A percentile compares a stretch with the other conserved stretches of the same genome.
phyloP scores from a whole-genome alignment of 495 filamentous ascomycete genomes.

The Lepidopterella palustris region DNA sequence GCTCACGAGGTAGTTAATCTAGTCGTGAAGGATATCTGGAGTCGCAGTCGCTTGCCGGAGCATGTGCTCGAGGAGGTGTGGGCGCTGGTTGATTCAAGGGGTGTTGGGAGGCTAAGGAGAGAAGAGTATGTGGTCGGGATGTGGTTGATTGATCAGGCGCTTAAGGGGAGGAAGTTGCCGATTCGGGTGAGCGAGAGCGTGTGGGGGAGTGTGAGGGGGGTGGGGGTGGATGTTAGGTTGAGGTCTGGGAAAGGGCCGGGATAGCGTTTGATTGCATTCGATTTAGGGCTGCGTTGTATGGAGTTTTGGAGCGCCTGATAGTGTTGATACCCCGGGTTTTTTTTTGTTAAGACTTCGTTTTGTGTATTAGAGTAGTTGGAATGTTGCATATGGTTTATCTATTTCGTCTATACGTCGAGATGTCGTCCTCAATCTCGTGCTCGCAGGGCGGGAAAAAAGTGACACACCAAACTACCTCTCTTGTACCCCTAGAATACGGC shows the following conservation, averaged over 20 bases:
- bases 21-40: conserved; percentile 82
- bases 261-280: no score
- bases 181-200: conserved; percentile 70
- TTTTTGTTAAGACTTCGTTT: no score
- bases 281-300: no score
- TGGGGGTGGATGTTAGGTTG: conserved; percentile 46
- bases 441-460: no score
- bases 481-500: no score
- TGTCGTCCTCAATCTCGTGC: no score
- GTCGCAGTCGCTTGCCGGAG: conserved; percentile 60
- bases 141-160: conserved; percentile 88
- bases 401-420: no score
- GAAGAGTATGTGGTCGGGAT: conserved; percentile 92
- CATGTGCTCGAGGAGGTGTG: conserved; percentile 73
- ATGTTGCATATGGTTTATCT: no score
- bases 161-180: conserved; percentile 85
- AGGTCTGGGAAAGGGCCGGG: conserved; percentile 13
- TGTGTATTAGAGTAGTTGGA: no score
- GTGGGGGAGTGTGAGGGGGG: conserved; percentile 72
- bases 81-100: conserved; percentile 67
- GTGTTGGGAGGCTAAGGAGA: conserved; percentile 55
- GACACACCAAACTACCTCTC: no score
- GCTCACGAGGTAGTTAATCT: conserved; percentile 58
- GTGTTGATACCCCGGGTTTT: no score
- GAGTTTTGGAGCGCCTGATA: no score